Percentiles rank a stretch among this genome's conserved stretches.
Evolutionary conservation across 2,329 filamentous ascomycete genomes (phyloP).

Genomic region (Fusarium sp.): DNA sequence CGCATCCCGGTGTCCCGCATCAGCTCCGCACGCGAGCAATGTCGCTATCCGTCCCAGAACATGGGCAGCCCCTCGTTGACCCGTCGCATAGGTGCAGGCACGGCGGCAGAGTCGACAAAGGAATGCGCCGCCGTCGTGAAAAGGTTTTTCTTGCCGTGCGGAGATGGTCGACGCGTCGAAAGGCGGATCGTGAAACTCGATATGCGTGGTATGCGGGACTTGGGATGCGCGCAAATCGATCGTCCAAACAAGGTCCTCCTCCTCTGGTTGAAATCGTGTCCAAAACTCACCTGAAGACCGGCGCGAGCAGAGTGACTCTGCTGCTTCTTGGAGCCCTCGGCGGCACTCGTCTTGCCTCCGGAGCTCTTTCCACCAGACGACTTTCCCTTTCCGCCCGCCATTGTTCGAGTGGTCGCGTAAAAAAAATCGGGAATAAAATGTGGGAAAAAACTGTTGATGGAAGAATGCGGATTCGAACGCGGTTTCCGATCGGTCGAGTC

Average conservation of each 20-base stretch:
- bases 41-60: constrained; percentile 2
- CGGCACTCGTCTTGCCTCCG: constrained; percentile 77
- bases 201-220: constrained; percentile 40
- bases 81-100: constrained; percentile 21
- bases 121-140: constrained; percentile 20
- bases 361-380: constrained; percentile 88
- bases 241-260: constrained; percentile 21
- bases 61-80: constrained; percentile 9
- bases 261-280: constrained; percentile 2
- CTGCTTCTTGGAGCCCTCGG: constrained; percentile 81
- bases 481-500: constrained; percentile 30
- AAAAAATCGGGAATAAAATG: constrained; percentile 34
- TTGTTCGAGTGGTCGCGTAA: constrained; percentile 50
- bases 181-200: constrained; percentile 32
- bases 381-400: constrained; percentile 94
- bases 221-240: constrained; percentile 39
- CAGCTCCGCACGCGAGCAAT: constrained; percentile 13
- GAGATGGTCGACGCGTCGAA: constrained; percentile 41
- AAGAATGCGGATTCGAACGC: constrained; percentile 37
- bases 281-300: constrained; percentile 84
- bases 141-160: constrained; percentile 35
- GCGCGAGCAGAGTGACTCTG: constrained; percentile 97
- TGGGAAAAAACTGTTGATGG: constrained; percentile 27
- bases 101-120: neutral
- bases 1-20: constrained; percentile 31